Evolutionary conservation across 2,329 filamentous ascomycete genomes (phyloP), one percentile per base, ranked within the genome.

Genomic region (Phaeosphaeria sp.): DNA sequence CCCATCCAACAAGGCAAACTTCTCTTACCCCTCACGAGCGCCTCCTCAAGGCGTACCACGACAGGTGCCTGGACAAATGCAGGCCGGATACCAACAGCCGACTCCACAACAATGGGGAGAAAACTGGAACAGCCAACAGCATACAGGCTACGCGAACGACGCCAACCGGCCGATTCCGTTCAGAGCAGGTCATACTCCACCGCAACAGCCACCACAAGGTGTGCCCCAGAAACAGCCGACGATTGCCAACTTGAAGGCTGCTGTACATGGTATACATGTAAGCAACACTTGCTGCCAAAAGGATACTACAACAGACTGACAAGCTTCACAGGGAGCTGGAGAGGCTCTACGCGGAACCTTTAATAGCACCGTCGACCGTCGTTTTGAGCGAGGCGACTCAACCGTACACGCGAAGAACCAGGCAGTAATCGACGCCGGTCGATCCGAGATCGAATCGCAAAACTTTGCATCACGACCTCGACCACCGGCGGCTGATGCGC

Each of bases 231-330:
- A 69, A 52, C 65, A 65, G 46, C 68, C 68, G 7, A 76, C 74
- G 2, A 50, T 77, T 48, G 66, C 72, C 9, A 76, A 75, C 39
- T 59, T 77, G 17, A 72, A 72, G 51, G 70, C 69, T 10, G 74
- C 73, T 2, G 73, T 71, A 17, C 71, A 70, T 10, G 73, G 73
- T n/a, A 73, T 77, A 18, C 74, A 77, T 50, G 74, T 76, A 68
- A 65, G 72, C 36, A n/a, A n/a, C n/a, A n/a, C n/a, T n/a, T n/a
- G n/a, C n/a, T n/a, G n/a, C n/a, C n/a, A n/a, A n/a, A n/a, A n/a
- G n/a, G n/a, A n/a, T n/a, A n/a, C n/a, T n/a, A n/a, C n/a, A n/a
- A 27, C 11, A 39, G 18, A 27, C 64, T 62, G 17, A 68, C 20
- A 46, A 3, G 18, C 10, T 15, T 10, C 1, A 41, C 43, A 77